These are phyloP conservation scores for Cicer pinnatifidum DNA, from an alignment of 306 rosid species.

Conservation along the genomic window DNA sequence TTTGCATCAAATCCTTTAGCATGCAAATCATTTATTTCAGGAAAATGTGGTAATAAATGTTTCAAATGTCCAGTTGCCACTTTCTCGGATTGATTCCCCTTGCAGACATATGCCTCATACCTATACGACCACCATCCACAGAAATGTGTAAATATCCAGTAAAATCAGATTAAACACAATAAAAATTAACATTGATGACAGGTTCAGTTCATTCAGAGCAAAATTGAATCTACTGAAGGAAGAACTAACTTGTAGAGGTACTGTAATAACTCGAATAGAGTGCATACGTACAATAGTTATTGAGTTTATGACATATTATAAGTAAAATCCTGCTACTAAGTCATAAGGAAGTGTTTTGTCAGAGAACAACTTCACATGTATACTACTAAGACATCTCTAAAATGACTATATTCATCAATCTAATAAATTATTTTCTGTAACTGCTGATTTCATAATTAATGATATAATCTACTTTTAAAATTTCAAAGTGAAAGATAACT, in stretches of 20 bases:
- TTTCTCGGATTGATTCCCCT: constrained; percentile 57
- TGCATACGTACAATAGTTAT: not conserved
- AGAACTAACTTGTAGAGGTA: constrained; percentile 17
- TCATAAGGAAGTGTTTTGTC: constrained; percentile 3
- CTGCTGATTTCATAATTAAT: constrained; percentile 1
- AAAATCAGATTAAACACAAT: constrained; percentile 28
- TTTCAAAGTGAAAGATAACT: constrained; percentile 21
- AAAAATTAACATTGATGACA: constrained; percentile 15
- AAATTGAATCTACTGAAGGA: constrained; percentile 28
- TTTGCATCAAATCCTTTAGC: constrained; percentile 64
- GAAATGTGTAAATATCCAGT: constrained; percentile 28
- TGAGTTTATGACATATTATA: not conserved
- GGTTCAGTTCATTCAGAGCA: constrained; percentile 30
- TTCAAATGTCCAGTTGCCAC: constrained; percentile 71
- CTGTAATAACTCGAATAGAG: not conserved
- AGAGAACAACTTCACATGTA: constrained; percentile 25
- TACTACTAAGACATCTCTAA: constrained; percentile 4
- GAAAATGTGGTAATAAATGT: constrained; percentile 69
- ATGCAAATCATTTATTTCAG: constrained; percentile 57
- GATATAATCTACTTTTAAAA: not conserved
- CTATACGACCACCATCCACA: constrained; percentile 50
- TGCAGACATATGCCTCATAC: constrained; percentile 69
- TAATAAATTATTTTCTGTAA: not conserved
- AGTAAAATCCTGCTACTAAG: constrained; percentile 31
- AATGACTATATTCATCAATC: constrained; percentile 25